Percentiles rank a stretch among this genome's conserved stretches.
Conservation (phyloP, 1,284 basidiomycete species). For the Cutaneotrichosporon daszewskae region DNA sequence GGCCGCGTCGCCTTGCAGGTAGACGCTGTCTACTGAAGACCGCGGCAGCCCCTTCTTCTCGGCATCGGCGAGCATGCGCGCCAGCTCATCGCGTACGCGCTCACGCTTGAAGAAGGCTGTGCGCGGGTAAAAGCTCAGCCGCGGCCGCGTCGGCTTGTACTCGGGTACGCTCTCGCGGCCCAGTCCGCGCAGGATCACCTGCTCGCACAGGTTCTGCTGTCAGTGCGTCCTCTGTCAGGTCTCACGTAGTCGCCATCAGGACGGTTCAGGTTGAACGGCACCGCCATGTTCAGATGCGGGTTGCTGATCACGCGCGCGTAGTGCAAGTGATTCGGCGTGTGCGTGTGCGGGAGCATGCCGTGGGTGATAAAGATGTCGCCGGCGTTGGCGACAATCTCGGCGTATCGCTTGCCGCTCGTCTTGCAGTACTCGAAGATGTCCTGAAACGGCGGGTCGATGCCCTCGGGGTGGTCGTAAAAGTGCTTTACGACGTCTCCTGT, state of each 20-base stretch:
- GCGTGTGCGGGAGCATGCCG: constrained; percentile 27
- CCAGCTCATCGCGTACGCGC: constrained; percentile 19
- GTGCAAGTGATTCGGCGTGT: constrained; percentile 27
- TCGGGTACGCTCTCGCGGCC: constrained; percentile 25
- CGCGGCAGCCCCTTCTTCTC: constrained; percentile 11
- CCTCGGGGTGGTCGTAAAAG: constrained; percentile 28
- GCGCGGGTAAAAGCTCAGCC: constrained; percentile 23
- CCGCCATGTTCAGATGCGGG: constrained; percentile 28
- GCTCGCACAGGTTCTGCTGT: constrained; percentile 28
- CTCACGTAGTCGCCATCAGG: constrained; percentile 29
- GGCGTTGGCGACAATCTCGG: constrained; percentile 20
- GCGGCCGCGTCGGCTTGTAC: constrained; percentile 23
- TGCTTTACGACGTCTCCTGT: constrained; percentile 17
- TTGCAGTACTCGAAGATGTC: constrained; percentile 16
- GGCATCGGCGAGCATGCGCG: constrained; percentile 24
- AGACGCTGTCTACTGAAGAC: constrained; percentile 21
- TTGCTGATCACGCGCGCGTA: constrained; percentile 34
- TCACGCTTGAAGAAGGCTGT: constrained; percentile 28
- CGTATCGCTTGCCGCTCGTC: constrained; percentile 9
- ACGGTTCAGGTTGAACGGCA: constrained; percentile 31
- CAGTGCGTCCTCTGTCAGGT: not conserved
- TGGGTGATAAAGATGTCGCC: constrained; percentile 32
- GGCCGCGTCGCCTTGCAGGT: constrained; percentile 25
- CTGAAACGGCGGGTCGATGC: constrained; percentile 26
- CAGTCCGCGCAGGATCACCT: constrained; percentile 31